phyloP scores from a whole-genome alignment of 129 eudicot species.

The Kitagawia praeruptora region DNA sequence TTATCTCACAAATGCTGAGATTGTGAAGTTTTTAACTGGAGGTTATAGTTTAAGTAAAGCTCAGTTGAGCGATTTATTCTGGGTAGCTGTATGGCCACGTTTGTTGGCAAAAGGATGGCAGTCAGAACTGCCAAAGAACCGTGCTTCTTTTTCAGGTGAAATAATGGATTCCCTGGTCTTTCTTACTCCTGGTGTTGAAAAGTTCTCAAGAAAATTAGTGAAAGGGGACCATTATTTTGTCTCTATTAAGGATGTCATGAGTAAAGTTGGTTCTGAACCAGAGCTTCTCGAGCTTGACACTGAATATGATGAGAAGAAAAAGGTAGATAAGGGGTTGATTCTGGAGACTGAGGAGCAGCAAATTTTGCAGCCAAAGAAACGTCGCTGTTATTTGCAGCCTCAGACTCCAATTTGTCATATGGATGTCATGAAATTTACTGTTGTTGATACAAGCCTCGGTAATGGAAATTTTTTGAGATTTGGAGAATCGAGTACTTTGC shows the following conservation, averaged over 20 bases:
- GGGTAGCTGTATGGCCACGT: conserved; percentile 95
- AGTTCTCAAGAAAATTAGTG: conserved; percentile 39
- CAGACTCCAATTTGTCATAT: conserved; percentile 28
- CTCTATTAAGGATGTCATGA: conserved; percentile 30
- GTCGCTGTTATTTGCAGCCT: conserved; percentile 53
- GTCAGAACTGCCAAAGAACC: conserved; percentile 49
- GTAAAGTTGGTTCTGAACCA: conserved; percentile 49
- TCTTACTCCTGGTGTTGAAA: conserved; percentile 47
- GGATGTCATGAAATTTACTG: conserved; percentile 34
- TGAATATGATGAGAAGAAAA: conserved; percentile 20
- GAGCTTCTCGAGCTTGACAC: conserved; percentile 41
- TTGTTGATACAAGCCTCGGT: conserved; percentile 56
- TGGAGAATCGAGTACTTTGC: conserved; percentile 35
- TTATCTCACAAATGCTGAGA: conserved; percentile 43
- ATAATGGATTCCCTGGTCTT: conserved; percentile 39
- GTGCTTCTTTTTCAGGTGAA: conserved; percentile 23
- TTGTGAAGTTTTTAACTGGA: conserved; percentile 45
- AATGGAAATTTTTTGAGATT: conserved; percentile 22
- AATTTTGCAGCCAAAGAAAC: conserved; percentile 19
- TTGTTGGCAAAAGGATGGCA: conserved; percentile 79
- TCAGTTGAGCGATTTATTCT: conserved; percentile 58
- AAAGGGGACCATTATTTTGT: conserved; percentile 63
- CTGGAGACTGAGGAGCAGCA: conserved; percentile 16
- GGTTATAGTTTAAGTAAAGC: conserved; percentile 67
- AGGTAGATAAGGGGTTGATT: conserved; percentile 12